A percentile compares a stretch with the other conserved stretches of the same genome.
Conservation (phyloP, 2,329 filamentous ascomycete species). For the Claviceps africana region DNA sequence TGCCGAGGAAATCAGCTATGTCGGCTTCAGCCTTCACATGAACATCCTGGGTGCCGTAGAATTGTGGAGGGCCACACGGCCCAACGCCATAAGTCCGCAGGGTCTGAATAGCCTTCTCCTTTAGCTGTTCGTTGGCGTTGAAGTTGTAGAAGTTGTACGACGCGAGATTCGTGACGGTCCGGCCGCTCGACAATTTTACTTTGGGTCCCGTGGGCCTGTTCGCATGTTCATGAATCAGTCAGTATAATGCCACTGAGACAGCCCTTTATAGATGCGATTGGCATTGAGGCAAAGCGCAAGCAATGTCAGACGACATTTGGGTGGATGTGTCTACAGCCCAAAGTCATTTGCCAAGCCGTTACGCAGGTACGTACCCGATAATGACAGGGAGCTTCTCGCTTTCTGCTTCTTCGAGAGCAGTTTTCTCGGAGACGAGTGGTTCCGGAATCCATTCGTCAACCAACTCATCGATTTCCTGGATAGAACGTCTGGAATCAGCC, state of each 20-base stretch:
- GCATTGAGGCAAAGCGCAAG: not conserved
- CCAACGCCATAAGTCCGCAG: constrained; percentile 92
- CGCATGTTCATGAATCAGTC: constrained; percentile 5
- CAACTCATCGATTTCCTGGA: constrained; percentile 79
- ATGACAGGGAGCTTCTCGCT: constrained; percentile 77
- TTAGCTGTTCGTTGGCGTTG: constrained; percentile 79
- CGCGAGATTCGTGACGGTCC: constrained; percentile 83
- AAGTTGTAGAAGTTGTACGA: constrained; percentile 98
- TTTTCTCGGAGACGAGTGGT: constrained; percentile 65
- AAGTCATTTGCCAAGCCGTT: not conserved
- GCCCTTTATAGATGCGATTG: not conserved
- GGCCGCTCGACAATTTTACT: constrained; percentile 74
- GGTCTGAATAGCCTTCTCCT: constrained; percentile 88
- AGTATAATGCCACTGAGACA: not conserved
- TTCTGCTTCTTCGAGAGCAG: constrained; percentile 63
- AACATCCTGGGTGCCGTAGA: constrained; percentile 96
- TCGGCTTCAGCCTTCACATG: constrained; percentile 95
- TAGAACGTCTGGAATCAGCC: not conserved
- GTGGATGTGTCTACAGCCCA: not conserved
- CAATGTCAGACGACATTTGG: not conserved
- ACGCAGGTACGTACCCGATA: constrained; percentile 50
- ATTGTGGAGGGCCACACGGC: constrained; percentile 89
- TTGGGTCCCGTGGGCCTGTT: constrained; percentile 74
- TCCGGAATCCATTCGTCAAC: constrained; percentile 96
- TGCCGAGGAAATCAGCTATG: constrained; percentile 79